These are phyloP conservation scores for Hansenula sp. DNA, from an alignment of 1,139 yeast genomes.

Conservation along the genomic window DNA sequence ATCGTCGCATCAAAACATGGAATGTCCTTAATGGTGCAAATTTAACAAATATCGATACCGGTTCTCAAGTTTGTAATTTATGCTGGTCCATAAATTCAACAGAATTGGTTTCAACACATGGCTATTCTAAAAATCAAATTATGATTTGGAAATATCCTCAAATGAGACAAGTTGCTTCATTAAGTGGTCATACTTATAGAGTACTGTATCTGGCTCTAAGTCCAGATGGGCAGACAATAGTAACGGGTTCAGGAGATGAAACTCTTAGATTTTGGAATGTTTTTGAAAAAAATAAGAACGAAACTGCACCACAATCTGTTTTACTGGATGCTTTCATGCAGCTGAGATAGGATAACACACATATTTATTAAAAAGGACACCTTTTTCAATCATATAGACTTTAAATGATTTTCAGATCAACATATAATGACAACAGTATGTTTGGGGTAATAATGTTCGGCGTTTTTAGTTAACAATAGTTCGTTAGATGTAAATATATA, in stretches of 20 bases:
- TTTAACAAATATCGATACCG: slow-evolving; percentile 80
- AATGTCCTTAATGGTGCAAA: slow-evolving; percentile 77
- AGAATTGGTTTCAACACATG: slow-evolving; percentile 93
- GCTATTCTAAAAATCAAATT: slow-evolving; percentile 86
- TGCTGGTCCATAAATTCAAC: slow-evolving; percentile 91
- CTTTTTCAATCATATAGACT: not conserved
- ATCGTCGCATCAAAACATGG: slow-evolving; percentile 88
- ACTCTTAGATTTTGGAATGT: slow-evolving; percentile 92
- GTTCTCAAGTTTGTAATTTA: slow-evolving; percentile 93
- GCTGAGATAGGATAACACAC: slow-evolving; percentile 47
- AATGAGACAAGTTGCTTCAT: slow-evolving; percentile 88
- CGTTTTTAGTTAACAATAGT: not conserved
- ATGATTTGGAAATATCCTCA: slow-evolving; percentile 94
- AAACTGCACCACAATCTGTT: slow-evolving; percentile 55
- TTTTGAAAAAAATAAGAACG: slow-evolving; percentile 68
- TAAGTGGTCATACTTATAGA: slow-evolving; percentile 92
- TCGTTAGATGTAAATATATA: no score
- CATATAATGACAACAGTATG: no score
- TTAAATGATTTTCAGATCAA: no score
- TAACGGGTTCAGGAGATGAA: slow-evolving; percentile 98
- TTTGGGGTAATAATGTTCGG: not conserved
- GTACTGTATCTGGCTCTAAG: slow-evolving; percentile 86
- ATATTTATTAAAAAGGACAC: not conserved
- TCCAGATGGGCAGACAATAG: slow-evolving; percentile 98
- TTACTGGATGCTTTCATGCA: slow-evolving; percentile 78